phyloP scores from a whole-genome alignment of 1,139 yeast species.

The Sugiyamaella castrensis region DNA sequence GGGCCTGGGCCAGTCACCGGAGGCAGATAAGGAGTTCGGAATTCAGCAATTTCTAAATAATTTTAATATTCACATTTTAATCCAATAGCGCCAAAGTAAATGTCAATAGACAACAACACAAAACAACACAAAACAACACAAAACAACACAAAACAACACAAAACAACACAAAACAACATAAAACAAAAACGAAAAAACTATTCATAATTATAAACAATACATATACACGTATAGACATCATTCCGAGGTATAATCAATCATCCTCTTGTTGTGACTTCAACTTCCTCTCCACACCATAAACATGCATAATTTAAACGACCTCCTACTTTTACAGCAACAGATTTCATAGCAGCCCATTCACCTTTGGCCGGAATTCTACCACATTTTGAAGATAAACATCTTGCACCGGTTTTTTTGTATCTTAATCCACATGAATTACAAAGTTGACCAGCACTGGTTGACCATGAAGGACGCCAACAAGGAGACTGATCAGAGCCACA shows the following conservation, averaged over 20 bases:
- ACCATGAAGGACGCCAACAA: constrained; percentile 99
- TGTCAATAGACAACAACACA: background rate
- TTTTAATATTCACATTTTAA: background rate
- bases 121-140: background rate
- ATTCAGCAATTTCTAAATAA: background rate
- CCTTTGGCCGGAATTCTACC: constrained; percentile 93
- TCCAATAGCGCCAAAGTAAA: constrained; percentile 9
- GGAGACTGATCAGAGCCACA: constrained; percentile 93
- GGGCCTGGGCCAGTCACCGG: no score
- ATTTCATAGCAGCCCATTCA: constrained; percentile 87
- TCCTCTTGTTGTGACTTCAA: constrained; percentile 43
- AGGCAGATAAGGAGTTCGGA: no score
- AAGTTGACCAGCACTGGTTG: constrained; percentile 78
- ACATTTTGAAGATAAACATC: constrained; percentile 75
- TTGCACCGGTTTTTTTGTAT: constrained; percentile 88
- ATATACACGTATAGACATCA: background rate
- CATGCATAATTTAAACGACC: constrained; percentile 48
- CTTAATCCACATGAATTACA: constrained; percentile 96
- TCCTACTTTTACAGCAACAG: constrained; percentile 54
- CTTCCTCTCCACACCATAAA: constrained; percentile 63
- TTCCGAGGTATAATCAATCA: background rate
- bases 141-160: background rate
- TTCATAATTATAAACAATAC: background rate
- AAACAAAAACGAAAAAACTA: constrained; percentile 7
- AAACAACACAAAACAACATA: constrained; percentile 4